Conservation (phyloP, 805 yeast species). For the Lachancea nothofagi region DNA sequence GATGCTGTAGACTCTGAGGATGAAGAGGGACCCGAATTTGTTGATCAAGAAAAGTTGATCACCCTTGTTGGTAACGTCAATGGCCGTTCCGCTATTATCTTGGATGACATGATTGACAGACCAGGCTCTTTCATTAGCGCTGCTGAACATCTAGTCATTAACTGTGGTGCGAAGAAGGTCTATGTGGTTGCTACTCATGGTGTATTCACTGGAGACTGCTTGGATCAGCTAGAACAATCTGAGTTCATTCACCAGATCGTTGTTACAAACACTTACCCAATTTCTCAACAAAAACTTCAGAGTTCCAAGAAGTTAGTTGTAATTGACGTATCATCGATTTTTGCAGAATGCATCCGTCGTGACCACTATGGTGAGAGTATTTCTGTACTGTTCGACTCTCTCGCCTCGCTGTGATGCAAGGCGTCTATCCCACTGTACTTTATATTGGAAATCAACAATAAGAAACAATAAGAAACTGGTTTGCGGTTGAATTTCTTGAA, state of each 20-base stretch:
- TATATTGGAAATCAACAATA: slow-evolving; percentile 6
- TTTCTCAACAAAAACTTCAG: slow-evolving; percentile 53
- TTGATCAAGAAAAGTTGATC: slow-evolving; percentile 69
- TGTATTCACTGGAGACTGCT: slow-evolving; percentile 79
- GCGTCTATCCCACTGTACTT: not conserved
- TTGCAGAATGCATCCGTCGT: slow-evolving; percentile 97
- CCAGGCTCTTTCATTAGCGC: slow-evolving; percentile 93
- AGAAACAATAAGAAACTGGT: too few relatives aligned
- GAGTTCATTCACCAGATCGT: slow-evolving; percentile 85
- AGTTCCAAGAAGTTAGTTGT: slow-evolving; percentile 67
- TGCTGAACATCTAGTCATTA: slow-evolving; percentile 92
- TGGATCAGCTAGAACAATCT: slow-evolving; percentile 71
- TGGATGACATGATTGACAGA: slow-evolving; percentile 97
- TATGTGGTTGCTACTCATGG: slow-evolving; percentile 95
- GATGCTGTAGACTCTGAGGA: slow-evolving; percentile 83
- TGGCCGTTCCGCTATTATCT: slow-evolving; percentile 83
- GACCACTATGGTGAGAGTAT: slow-evolving; percentile 98
- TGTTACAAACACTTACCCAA: slow-evolving; percentile 95
- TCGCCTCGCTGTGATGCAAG: slow-evolving; percentile 42
- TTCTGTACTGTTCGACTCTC: slow-evolving; percentile 84
- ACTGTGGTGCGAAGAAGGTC: slow-evolving; percentile 93
- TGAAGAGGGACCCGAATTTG: slow-evolving; percentile 71
- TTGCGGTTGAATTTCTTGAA: too few relatives aligned
- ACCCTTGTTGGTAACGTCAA: slow-evolving; percentile 96
- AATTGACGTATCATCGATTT: slow-evolving; percentile 89